Conservation (phyloP, 495 filamentous ascomycete genomes). For the Hypoxylon crocopeplum region DNA sequence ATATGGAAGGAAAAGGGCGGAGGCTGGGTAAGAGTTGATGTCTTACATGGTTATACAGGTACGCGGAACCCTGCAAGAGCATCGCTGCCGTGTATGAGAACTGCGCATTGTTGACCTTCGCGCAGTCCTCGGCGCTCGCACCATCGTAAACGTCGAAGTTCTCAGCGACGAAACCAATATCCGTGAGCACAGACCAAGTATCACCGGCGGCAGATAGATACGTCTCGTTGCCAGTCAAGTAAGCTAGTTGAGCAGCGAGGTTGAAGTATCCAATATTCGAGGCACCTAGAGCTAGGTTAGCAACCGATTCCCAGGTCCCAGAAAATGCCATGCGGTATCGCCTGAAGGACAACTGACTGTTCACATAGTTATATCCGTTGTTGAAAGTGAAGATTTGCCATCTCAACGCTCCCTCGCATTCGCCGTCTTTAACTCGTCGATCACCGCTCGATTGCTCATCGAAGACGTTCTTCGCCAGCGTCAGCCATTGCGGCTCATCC, state of each 20-base stretch:
- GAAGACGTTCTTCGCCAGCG: slow-evolving; percentile 75
- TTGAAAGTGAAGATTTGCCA: slow-evolving; percentile 81
- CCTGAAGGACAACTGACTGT: slow-evolving; percentile 48
- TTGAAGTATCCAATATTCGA: slow-evolving; percentile 77
- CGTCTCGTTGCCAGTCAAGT: slow-evolving; percentile 70
- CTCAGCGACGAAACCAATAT: slow-evolving; percentile 62
- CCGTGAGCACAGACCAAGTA: slow-evolving; percentile 66
- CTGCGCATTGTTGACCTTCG: slow-evolving; percentile 58
- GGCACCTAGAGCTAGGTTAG: slow-evolving; percentile 50
- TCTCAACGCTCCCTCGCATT: slow-evolving; percentile 70
- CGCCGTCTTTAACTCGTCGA: slow-evolving; percentile 66
- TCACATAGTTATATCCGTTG: slow-evolving; percentile 80
- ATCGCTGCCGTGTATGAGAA: slow-evolving; percentile 74
- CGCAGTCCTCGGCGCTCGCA: slow-evolving; percentile 62
- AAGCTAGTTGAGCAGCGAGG: slow-evolving; percentile 69
- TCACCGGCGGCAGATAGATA: slow-evolving; percentile 72
- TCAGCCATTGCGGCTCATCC: slow-evolving; percentile 66
- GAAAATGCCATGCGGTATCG: not conserved
- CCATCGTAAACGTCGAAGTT: slow-evolving; percentile 72
- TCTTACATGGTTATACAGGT: slow-evolving; percentile 69
- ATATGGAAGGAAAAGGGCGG: not conserved
- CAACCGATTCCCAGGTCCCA: not conserved
- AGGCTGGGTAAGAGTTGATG: not conserved
- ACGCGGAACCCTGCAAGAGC: slow-evolving; percentile 68
- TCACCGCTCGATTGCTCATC: slow-evolving; percentile 59